These are phyloP conservation scores for Pyrrhoderma noxium DNA, from an alignment of 1,284 basidiomycete species.

Conservation along the genomic window DNA sequence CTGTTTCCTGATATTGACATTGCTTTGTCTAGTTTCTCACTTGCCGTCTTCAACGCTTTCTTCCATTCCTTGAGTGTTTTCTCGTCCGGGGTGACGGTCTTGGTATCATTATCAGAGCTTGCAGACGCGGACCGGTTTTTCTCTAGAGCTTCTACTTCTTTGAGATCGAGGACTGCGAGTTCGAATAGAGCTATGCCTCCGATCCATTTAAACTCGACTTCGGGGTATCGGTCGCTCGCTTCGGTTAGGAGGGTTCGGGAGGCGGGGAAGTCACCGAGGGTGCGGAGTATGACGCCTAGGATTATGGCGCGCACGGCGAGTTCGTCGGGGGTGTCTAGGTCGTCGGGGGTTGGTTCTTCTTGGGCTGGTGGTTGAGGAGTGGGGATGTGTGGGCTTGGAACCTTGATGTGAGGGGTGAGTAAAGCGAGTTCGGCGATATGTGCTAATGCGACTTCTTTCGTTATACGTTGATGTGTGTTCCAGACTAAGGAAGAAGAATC, in stretches of 20 bases:
- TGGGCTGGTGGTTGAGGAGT: constrained; percentile 3
- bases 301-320: constrained; percentile 60
- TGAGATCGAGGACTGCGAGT: constrained; percentile 56
- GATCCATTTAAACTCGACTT: constrained; percentile 55
- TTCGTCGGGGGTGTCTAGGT: constrained; percentile 64
- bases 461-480: constrained; percentile 60
- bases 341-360: constrained; percentile 19
- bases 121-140: too few species aligned
- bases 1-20: constrained; percentile 41
- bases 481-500: constrained; percentile 46
- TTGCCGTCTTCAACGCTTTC: constrained; percentile 39
- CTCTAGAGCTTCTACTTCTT: constrained; percentile 37
- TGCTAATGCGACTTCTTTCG: constrained; percentile 40
- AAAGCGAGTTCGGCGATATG: constrained; percentile 46
- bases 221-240: constrained; percentile 35
- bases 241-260: constrained; percentile 45
- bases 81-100: too few species aligned
- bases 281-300: constrained; percentile 59
- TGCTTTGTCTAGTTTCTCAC: constrained; percentile 45
- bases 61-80: constrained; percentile 35
- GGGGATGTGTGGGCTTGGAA: constrained; percentile 30
- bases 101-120: too few species aligned
- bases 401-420: constrained; percentile 39
- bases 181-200: constrained; percentile 59
- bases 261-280: constrained; percentile 37